Base-by-base conservation (phyloP, 2,329 filamentous ascomycete species). In the Orbilia oligospora region DNA sequence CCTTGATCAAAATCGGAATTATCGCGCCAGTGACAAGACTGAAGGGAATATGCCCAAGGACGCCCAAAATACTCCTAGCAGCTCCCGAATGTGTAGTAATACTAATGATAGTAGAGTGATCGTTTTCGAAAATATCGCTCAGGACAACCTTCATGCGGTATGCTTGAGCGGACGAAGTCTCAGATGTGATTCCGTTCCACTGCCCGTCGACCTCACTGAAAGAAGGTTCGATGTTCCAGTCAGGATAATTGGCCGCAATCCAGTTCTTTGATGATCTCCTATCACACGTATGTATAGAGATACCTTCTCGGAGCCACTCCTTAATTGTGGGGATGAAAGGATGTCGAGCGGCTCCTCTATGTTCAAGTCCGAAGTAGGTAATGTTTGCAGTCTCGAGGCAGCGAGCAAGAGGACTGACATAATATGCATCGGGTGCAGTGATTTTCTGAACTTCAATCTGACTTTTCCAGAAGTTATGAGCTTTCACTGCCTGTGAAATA, bases 211-310 rank as follows among this genome's bases (percentile, higher is more conserved):
- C 41, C 82, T 92, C 90, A 0, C 86, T 83, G 80, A 92, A 92
- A 0, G 88, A 89, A 0, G 84, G 83, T 83, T 92, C 90, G 63
- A 92, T 88, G 2, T 80, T 81, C 82, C 87, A 90, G 0, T 80
- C 81, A 0, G 89, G 89, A 61, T 89, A 88, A 3, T 86, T 85
- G 1, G 84, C 80, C 20, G 84, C 83, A 78, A 92, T 90, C 77
- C 87, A 86, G 0, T 87, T 86, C 82, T 86, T 88, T 80, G 84
- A 88, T 18, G 87, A 88, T 8, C 91, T 86, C 36, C 88, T 86
- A 83, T 92, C 89, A 82, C 91, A 92, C 0, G 90, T 91, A 82
- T 91, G 91, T 48, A 90, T 88, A 66, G 87, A 89, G 70, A 92
- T 88, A 3, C 88, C 87, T 83, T 92, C 91, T 24, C 90, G 86